These are phyloP conservation scores for Lipomyces sp. DNA, from an alignment of 805 yeast species.

Conservation along the genomic window DNA sequence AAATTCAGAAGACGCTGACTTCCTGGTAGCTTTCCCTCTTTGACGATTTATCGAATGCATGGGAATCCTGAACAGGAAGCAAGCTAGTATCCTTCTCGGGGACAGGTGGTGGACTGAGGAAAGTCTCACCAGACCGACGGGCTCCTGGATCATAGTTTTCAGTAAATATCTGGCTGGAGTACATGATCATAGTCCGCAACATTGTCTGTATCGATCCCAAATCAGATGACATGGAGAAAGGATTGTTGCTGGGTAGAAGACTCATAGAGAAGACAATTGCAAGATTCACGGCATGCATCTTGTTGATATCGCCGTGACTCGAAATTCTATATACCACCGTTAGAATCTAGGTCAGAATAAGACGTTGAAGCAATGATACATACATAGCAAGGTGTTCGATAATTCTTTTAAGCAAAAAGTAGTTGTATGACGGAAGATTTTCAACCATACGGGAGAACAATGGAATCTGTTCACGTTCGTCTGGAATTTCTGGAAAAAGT, in stretches of 20 bases:
- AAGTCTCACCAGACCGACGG: background rate
- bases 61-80: background rate
- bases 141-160: background rate
- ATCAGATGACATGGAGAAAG: conserved; percentile 52
- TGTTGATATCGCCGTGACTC: conserved; percentile 67
- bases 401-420: conserved; percentile 67
- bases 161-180: conserved; percentile 42
- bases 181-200: conserved; percentile 54
- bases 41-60: background rate
- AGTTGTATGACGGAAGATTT: conserved; percentile 68
- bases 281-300: conserved; percentile 86
- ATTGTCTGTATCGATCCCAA: conserved; percentile 60
- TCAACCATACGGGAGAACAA: conserved; percentile 42
- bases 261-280: conserved; percentile 86
- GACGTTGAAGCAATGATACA: background rate
- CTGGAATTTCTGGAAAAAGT: conserved; percentile 13
- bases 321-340: conserved; percentile 51
- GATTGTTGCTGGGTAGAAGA: conserved; percentile 45
- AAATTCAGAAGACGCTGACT: conserved; percentile 24
- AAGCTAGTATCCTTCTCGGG: conserved; percentile 17
- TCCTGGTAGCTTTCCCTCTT: conserved; percentile 28
- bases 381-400: conserved; percentile 66
- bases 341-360: background rate
- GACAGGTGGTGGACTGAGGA: background rate
- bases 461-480: conserved; percentile 22